Evolutionary conservation across 1,284 basidiomycete species (phyloP).

Genomic region (Sporisorium graminicola): DNA sequence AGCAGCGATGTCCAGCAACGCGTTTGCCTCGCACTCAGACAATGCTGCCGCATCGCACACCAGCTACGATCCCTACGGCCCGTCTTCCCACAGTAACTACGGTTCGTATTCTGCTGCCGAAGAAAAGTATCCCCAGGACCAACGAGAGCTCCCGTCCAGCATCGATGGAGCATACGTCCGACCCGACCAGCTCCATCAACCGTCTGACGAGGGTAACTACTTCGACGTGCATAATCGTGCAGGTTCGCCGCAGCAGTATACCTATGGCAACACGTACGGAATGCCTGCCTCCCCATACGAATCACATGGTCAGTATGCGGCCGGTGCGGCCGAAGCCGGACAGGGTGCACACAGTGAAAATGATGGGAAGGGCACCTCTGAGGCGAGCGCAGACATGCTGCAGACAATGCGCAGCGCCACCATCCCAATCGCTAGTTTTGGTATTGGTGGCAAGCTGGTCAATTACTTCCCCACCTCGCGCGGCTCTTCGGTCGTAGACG

Average conservation of each 20-base stretch:
- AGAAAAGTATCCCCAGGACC: constrained; percentile 1
- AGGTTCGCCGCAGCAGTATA: constrained; percentile 29
- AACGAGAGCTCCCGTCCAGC: background rate
- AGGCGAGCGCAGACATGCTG: constrained; percentile 45
- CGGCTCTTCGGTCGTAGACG: constrained; percentile 8
- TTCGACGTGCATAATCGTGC: constrained; percentile 20
- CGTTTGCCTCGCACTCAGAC: constrained; percentile 2
- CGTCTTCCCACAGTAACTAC: constrained; percentile 10
- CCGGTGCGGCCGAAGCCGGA: constrained; percentile 16
- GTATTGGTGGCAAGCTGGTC: constrained; percentile 65
- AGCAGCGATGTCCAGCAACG: constrained; percentile 9
- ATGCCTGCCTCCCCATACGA: constrained; percentile 34
- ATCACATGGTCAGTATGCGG: constrained; percentile 30
- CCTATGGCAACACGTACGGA: constrained; percentile 16
- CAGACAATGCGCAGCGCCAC: constrained; percentile 54
- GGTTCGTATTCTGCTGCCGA: constrained; percentile 21
- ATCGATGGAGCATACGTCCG: constrained; percentile 7
- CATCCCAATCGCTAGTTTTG: constrained; percentile 63
- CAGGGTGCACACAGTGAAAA: constrained; percentile 22
- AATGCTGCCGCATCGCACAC: constrained; percentile 7
- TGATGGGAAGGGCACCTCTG: constrained; percentile 24
- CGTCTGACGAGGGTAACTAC: constrained; percentile 14
- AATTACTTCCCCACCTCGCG: constrained; percentile 59
- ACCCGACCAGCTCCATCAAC: background rate
- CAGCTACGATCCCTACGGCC: constrained; percentile 19